Percentiles rank a stretch among this genome's conserved stretches.
Evolutionary conservation across 805 yeast genomes (phyloP).

Genomic region (Saccharomycopsis fibuligera): DNA sequence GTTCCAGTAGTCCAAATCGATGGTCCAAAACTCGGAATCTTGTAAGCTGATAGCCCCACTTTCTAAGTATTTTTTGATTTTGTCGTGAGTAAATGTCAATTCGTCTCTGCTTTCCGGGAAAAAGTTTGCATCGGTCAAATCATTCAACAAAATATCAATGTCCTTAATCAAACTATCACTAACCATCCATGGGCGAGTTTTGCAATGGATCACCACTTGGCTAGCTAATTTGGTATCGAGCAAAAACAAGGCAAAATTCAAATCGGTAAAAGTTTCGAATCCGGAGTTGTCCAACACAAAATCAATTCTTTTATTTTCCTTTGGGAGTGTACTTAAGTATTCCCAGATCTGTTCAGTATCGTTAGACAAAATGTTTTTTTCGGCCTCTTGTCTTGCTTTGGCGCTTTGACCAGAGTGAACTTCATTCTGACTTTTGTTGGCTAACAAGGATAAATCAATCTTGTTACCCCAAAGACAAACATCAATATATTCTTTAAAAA

Average conservation of each 20-base stretch:
- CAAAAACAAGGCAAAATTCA: conserved; percentile 56
- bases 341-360: conserved; percentile 70
- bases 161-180: conserved; percentile 91
- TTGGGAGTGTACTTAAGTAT: conserved; percentile 28
- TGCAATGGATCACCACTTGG: conserved; percentile 75
- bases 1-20: conserved; percentile 68
- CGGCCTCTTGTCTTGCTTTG: conserved; percentile 75
- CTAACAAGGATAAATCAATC: conserved; percentile 83
- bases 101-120: conserved; percentile 37
- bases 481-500: conserved; percentile 79
- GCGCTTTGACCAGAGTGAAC: conserved; percentile 89
- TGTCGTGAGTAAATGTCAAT: conserved; percentile 41
- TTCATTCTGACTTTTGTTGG: conserved; percentile 84
- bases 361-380: conserved; percentile 69
- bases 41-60: conserved; percentile 44
- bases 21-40: conserved; percentile 83
- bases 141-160: conserved; percentile 49
- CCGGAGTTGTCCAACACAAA: conserved; percentile 91
- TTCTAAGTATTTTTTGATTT: conserved; percentile 37
- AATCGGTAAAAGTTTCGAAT: conserved; percentile 87
- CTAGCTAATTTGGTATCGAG: conserved; percentile 63
- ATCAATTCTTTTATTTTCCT: conserved; percentile 51
- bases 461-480: conserved; percentile 98
- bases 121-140: conserved; percentile 44
- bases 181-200: conserved; percentile 94